These are phyloP conservation scores for Fomitopsis palustris DNA, from an alignment of 1,284 basidiomycete species.

Conservation along the genomic window DNA sequence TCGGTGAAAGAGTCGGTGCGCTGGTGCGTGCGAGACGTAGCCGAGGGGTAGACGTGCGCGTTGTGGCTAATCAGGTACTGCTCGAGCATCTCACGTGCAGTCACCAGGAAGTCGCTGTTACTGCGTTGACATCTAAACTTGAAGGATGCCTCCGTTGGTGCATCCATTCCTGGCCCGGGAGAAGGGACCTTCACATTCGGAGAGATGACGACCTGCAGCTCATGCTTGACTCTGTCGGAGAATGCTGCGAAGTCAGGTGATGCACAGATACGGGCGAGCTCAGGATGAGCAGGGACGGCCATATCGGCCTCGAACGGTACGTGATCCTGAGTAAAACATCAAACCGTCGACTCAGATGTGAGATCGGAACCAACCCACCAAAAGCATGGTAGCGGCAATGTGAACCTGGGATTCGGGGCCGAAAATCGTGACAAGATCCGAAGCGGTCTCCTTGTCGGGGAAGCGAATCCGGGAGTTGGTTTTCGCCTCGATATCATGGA, in stretches of 20 bases:
- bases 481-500: conserved; percentile 95
- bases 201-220: conserved; percentile 87
- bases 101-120: conserved; percentile 89
- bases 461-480: conserved; percentile 94
- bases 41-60: conserved; percentile 74
- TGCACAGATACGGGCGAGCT: conserved; percentile 71
- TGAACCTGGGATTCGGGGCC: conserved; percentile 97
- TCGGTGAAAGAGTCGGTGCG: conserved; percentile 92
- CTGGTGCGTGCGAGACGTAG: conserved; percentile 70
- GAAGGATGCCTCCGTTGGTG: conserved; percentile 81
- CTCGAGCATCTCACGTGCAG: conserved; percentile 90
- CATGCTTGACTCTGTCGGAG: conserved; percentile 87
- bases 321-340: conserved; percentile 65
- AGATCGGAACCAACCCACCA: conserved; percentile 48
- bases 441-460: conserved; percentile 93
- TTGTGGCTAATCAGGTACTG: conserved; percentile 87
- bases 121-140: conserved; percentile 94
- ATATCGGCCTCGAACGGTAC: conserved; percentile 98
- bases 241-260: conserved; percentile 83
- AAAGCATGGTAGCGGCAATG: conserved; percentile 93
- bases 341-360: background rate
- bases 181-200: conserved; percentile 62
- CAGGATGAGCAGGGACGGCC: conserved; percentile 81
- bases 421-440: conserved; percentile 89
- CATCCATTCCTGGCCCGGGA: conserved; percentile 38